A percentile compares a stretch with the other conserved stretches of the same genome.
phyloP scores from a whole-genome alignment of 2,329 filamentous ascomycete genomes.

The Colletotrichum zoysiae region DNA sequence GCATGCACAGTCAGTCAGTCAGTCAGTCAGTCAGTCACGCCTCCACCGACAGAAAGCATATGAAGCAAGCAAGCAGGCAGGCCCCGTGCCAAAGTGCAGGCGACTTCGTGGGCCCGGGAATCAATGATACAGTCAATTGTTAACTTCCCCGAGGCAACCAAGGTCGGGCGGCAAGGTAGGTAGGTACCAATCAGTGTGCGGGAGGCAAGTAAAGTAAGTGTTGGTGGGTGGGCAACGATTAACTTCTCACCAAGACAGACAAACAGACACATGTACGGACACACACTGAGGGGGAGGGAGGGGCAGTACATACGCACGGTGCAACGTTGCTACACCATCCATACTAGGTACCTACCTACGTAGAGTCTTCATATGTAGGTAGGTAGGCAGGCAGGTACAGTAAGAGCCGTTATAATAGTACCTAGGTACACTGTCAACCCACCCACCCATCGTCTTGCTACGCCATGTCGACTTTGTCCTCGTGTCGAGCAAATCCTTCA shows the following conservation, averaged over 20 bases:
- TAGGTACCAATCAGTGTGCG: background rate
- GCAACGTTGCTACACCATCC: background rate
- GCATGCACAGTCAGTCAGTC: background rate
- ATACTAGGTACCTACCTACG: too few relatives aligned
- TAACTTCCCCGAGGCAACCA: background rate
- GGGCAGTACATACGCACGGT: background rate
- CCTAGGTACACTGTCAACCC: background rate
- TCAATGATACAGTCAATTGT: too few relatives aligned
- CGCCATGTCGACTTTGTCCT: background rate
- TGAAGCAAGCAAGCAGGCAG: too few relatives aligned
- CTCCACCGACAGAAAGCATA: background rate
- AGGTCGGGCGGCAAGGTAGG: background rate
- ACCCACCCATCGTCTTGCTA: background rate
- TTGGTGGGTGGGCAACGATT: background rate
- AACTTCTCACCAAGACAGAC: background rate
- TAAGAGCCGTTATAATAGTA: background rate
- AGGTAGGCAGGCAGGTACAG: background rate
- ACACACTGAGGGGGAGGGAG: too few relatives aligned
- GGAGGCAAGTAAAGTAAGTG: background rate
- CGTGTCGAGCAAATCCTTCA: too few relatives aligned
- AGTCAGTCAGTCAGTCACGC: too few relatives aligned
- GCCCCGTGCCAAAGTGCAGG: background rate
- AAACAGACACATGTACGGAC: too few relatives aligned
- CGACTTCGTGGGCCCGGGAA: background rate
- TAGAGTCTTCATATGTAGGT: too few relatives aligned